These are phyloP conservation scores for Mycena floridula DNA, from an alignment of 768 basidiomycete genomes.

Conservation along the genomic window DNA sequence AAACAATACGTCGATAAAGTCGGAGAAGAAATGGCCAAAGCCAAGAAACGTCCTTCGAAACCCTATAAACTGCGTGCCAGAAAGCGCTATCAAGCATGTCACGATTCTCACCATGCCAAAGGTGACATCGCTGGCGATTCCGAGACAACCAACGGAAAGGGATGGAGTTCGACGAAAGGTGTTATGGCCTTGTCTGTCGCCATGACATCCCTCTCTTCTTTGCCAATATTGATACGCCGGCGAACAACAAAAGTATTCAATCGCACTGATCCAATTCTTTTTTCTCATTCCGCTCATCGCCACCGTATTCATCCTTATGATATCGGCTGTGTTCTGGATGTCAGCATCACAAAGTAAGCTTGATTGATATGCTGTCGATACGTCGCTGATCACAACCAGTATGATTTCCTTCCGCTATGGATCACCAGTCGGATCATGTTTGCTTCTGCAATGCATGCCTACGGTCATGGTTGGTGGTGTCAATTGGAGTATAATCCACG, in stretches of 20 bases:
- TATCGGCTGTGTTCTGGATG: not conserved
- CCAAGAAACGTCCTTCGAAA: not conserved
- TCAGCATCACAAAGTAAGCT: no score
- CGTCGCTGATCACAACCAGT: no score
- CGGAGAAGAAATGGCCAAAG: not conserved
- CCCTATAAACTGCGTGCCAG: not conserved
- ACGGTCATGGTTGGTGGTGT: no score
- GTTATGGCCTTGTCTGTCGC: not conserved
- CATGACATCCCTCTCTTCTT: not conserved
- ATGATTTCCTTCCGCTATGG: no score
- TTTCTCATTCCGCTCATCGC: not conserved
- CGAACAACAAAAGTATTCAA: not conserved
- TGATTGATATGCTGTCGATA: no score
- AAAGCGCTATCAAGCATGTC: not conserved
- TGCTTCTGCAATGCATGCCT: no score
- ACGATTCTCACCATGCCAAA: not conserved
- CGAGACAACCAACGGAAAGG: no score
- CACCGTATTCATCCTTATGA: not conserved
- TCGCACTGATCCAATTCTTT: not conserved
- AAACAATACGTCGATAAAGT: not conserved
- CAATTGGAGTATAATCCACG: no score
- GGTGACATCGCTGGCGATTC: no score
- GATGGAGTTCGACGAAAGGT: not conserved
- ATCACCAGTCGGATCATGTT: no score
- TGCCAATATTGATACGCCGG: not conserved